Evolutionary conservation across 441 rosid species (phyloP), one percentile per base, ranked within the genome.

Genomic region (Populus hybrid): DNA sequence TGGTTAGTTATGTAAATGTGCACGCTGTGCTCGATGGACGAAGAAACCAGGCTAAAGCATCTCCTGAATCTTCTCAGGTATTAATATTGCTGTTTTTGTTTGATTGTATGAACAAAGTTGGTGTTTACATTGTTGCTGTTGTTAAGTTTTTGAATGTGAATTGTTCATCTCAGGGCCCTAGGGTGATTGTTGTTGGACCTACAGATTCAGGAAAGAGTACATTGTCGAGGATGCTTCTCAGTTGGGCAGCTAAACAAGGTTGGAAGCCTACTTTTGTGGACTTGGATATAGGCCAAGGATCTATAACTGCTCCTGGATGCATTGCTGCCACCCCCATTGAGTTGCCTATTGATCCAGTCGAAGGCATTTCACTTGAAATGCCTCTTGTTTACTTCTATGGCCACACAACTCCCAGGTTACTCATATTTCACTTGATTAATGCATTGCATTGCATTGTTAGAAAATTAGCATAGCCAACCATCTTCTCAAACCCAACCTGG

Each of bases 231-330:
- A 95, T 95, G 97, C 97, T 95, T 76, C 91, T 95, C 70, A 94
- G 97, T 81, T 95, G 98, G 97, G 94, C 98, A 68, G 95, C 97
- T 74, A 95, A 94, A 84, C 94, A 83, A 63, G 97, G 97, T 66
- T 95, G 91, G 92, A 90, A 92, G 81, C 97, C 95, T 79, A 92
- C 92, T 35, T 95, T 81, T 85, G 94, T 94, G 28, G 97, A 91
- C 85, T 87, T 94, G 87, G 98, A 95, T 86, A 84, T 94, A 74
- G 97, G 97, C 70, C 97, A 94, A 91, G 99, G 99, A 73, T 84
- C 91, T 35, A 92, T 95, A 75, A 92, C 97, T 34, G 78, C 83
- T 75, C 98, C 99, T 7, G 97, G 97, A 75, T 79, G 89, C 80
- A 91, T 95, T 80, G 95, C 97, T 16, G 97, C 97, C 77, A 89